These are phyloP conservation scores for Phytomonas sp. DNA, from an alignment of 208 protist genomes.

Conservation along the genomic window DNA sequence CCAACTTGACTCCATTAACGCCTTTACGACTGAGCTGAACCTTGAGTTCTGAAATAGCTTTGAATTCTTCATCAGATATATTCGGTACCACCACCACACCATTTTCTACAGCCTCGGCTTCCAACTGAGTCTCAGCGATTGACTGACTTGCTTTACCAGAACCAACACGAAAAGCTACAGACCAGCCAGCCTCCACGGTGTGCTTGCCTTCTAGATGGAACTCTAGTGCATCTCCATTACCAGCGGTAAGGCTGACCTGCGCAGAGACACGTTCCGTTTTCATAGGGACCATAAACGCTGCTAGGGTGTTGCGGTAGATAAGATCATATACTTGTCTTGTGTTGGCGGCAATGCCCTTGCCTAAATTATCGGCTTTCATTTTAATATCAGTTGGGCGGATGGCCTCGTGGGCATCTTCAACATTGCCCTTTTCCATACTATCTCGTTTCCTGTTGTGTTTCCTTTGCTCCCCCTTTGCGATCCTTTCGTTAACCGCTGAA, in stretches of 20 bases:
- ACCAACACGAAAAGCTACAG: conserved; percentile 47
- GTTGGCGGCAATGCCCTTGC: conserved; percentile 24
- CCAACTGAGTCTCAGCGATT: conserved; percentile 26
- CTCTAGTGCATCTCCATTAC: conserved; percentile 35
- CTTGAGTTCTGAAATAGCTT: conserved; percentile 42
- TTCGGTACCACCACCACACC: conserved; percentile 43
- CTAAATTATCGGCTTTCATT: conserved; percentile 47
- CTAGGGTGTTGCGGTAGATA: conserved; percentile 69
- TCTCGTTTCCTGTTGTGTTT: conserved; percentile 15
- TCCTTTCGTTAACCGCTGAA: neutral
- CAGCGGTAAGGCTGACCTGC: conserved; percentile 33
- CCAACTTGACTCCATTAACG: conserved; percentile 20
- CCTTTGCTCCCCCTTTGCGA: conserved; percentile 60
- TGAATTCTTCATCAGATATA: conserved; percentile 77
- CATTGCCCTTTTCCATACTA: conserved; percentile 34
- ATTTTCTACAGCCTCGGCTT: conserved; percentile 45
- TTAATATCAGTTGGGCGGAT: conserved; percentile 85
- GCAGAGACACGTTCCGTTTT: conserved; percentile 50
- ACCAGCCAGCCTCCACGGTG: conserved; percentile 65
- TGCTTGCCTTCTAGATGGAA: conserved; percentile 73
- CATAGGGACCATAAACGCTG: conserved; percentile 81
- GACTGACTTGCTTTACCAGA: conserved; percentile 11
- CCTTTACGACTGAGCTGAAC: conserved; percentile 1
- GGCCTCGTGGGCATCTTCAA: conserved; percentile 88
- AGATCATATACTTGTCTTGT: conserved; percentile 80